Base-by-base conservation (phyloP, 352 stramenopile species). In the Phytopythium oedochilum region DNA sequence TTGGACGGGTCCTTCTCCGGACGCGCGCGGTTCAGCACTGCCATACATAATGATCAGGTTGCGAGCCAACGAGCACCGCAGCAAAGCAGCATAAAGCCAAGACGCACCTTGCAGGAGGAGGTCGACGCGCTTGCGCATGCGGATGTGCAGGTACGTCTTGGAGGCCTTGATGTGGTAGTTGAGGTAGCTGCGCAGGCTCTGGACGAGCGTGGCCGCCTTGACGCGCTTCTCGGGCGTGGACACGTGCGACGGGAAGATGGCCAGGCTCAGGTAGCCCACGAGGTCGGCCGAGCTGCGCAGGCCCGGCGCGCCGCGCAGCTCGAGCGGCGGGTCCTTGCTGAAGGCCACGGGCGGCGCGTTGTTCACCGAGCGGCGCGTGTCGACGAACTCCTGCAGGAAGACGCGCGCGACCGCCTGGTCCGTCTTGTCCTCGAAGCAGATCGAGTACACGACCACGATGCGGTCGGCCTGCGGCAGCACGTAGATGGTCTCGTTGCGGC, bases 91-190 rank as follows among this genome's bases (percentile, higher is more conserved):
- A n/a, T n/a, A n/a, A n/a, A n/a, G n/a, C n/a, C n/a, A 40, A 6
- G n/a, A 39, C 44, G 9, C n/a, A 88, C 81, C 86, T 83, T 97
- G 92, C 63, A 98, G 78, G 40, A 97, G 68, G 59, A 88, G 60
- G 47, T 96, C 88, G 20, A 98, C 92, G 57, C 89, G 84, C 80
- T 96, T 96, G 60, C 94, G 81, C 94, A 98, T 98, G 53, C 94
- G 82, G 69, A 97, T 97, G 77, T 98, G 93, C 61, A 98, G 66
- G 71, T 98, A 96, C 47, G 92, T 97, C 73, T 98, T 98, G 34
- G 91, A 96, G 18, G 90, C 89, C 82, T 97, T 98, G 69, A 98
- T 97, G 73, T 98, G 94, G 80, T 98, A 98, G 68, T 97, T 90
- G 47, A 98, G 66, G 83, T 98, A 98, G 60, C 93, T 95, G 26